Evolutionary conservation across 2,329 filamentous ascomycete species (phyloP).

Genomic region (Ophiostoma ips): DNA sequence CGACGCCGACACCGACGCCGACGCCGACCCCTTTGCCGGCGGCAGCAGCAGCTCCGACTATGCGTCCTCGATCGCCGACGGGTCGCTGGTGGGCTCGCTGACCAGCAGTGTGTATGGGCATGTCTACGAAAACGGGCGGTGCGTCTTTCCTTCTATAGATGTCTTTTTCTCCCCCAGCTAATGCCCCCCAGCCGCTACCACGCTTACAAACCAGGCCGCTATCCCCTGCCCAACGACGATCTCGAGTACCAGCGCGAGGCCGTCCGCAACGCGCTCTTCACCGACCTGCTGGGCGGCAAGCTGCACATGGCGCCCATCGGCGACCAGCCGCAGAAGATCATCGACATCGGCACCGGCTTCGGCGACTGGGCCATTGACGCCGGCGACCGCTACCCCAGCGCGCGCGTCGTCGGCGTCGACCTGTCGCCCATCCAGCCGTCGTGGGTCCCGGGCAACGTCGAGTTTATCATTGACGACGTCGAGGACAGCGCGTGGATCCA

Average conservation of each 20-base stretch:
- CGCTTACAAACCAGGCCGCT: conserved; percentile 16
- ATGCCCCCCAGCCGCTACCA: conserved; percentile 17
- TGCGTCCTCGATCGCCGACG: conserved; percentile 20
- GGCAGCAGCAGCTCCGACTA: conserved; percentile 32
- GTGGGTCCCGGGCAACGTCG: conserved; percentile 28
- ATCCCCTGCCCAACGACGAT: conserved; percentile 26
- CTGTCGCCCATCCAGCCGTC: conserved; percentile 30
- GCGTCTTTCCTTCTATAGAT: not conserved
- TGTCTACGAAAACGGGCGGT: conserved; percentile 24
- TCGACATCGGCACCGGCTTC: conserved; percentile 19
- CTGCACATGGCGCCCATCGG: conserved; percentile 35
- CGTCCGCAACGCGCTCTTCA: conserved; percentile 38
- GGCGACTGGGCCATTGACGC: conserved; percentile 18
- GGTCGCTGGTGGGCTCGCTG: conserved; percentile 24
- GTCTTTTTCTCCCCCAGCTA: conserved; percentile 6
- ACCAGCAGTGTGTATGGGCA: conserved; percentile 26
- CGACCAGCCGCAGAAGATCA: conserved; percentile 11
- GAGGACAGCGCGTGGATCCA: conserved; percentile 39
- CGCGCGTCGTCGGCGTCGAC: conserved; percentile 30
- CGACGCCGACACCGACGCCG: conserved; percentile 1
- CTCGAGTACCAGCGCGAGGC: conserved; percentile 30
- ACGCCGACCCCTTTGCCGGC: conserved; percentile 14
- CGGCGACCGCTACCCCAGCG: conserved; percentile 17
- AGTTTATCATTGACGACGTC: conserved; percentile 19
- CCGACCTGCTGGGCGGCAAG: conserved; percentile 31